Conservation (phyloP, 140 eudicot genomes). For the Stevia rebaudiana region DNA sequence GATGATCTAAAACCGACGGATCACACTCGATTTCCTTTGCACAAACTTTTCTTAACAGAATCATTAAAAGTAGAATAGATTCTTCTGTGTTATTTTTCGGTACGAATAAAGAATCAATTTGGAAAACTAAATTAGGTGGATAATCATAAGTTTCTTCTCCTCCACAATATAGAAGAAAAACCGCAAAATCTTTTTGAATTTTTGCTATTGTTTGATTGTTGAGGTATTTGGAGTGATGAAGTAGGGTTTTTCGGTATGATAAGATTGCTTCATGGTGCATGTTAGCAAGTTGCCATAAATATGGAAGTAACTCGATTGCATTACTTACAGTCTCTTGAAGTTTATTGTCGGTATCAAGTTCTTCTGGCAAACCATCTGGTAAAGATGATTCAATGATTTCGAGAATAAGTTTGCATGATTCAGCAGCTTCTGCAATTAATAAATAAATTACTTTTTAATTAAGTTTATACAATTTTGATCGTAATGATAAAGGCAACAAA, state of each 20-base stretch:
- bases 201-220: constrained; percentile 46
- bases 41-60: constrained; percentile 53
- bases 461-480: too few relatives aligned
- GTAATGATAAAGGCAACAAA: neutral
- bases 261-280: constrained; percentile 60
- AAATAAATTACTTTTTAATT: neutral
- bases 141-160: constrained; percentile 44
- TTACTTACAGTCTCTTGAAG: constrained; percentile 70
- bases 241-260: constrained; percentile 61
- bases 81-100: constrained; percentile 77
- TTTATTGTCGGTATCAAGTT: constrained; percentile 62
- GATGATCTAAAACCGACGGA: constrained; percentile 74
- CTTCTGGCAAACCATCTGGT: constrained; percentile 82
- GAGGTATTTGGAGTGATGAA: constrained; percentile 56
- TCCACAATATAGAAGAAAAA: constrained; percentile 79
- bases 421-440: constrained; percentile 85
- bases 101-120: constrained; percentile 51
- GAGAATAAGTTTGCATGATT: constrained; percentile 76
- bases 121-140: constrained; percentile 52
- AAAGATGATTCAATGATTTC: constrained; percentile 80
- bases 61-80: constrained; percentile 64
- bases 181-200: constrained; percentile 73
- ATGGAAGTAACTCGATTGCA: constrained; percentile 76
- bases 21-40: constrained; percentile 56
- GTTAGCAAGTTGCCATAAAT: constrained; percentile 65